Evolutionary conservation across 176 grass and related monocot species (phyloP), one percentile per base, ranked within the genome.

Genomic region (Raddia guianensis): DNA sequence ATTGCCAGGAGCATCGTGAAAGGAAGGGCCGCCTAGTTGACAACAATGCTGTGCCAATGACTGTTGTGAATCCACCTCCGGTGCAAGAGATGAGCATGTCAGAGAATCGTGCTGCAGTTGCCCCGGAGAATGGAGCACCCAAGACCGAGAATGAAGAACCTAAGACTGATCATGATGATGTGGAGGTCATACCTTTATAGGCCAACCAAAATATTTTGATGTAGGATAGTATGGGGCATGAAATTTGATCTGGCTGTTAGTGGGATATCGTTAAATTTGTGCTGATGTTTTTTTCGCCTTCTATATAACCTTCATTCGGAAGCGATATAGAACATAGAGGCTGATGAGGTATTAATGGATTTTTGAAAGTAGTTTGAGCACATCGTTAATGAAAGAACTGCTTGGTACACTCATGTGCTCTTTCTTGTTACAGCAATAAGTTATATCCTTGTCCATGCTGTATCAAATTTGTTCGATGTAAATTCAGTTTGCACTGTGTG

Each of bases 1-100:
- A 93, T 65, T 98, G 95, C 57, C 95, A 98, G 80, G 95, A 98
- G 81, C 95, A 98, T 66, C 86, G 92, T 1, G 95, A 98, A 85
- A 92, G 93, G 86, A 95, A 74, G 75, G 86, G 92, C 7, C 90
- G 86, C 32, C 88, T 95, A 11, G 87, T 84, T n/a, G 92, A 95
- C 59, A 89, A 86, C 81, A 81, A 52, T 19, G 78, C 81, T 0
- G 75, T 86, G 74, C 90, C 73, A 6, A 95, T 93, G 95, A 95
- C 96, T 1, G 89, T 95, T n/a, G 91, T 99, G 42, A 99, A 95
- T 66, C 90, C 96, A 1, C 93, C 93, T 40, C 78, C 86, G 0
- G 64, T 95, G 60, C 96, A 99, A 49, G 92, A 95, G 84, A 99
- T 95, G 93, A 91, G 74, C 66, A 73, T 89, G 75, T 1, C 66